Conservation (phyloP, 257 asterid species). For the Parsonsia alboflavescens region DNA sequence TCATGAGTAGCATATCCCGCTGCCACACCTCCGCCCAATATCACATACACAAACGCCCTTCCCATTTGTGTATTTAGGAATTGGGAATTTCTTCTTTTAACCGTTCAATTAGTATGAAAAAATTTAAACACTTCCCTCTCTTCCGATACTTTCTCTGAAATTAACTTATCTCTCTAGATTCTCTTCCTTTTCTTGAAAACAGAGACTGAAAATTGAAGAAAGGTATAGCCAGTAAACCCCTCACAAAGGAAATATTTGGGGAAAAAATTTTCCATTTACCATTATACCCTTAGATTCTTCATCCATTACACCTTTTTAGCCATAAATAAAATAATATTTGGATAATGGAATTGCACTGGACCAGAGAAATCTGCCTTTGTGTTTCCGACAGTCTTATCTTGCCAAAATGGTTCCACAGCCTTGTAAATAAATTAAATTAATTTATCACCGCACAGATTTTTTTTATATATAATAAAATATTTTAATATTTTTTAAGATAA, state of each 20-base stretch:
- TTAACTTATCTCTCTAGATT: slow-evolving; percentile 3
- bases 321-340: not conserved
- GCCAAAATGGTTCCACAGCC: too few relatives aligned
- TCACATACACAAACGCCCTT: slow-evolving; percentile 87
- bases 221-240: not conserved
- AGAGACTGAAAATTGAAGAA: not conserved
- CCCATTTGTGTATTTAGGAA: slow-evolving; percentile 45
- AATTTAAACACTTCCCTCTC: not conserved
- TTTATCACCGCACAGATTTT: too few relatives aligned
- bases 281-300: not conserved
- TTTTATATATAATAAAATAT: too few relatives aligned
- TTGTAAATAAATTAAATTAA: too few relatives aligned
- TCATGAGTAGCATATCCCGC: slow-evolving; percentile 95
- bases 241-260: not conserved
- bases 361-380: too few relatives aligned
- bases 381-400: too few relatives aligned
- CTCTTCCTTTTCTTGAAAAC: not conserved
- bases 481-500: too few relatives aligned
- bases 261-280: not conserved
- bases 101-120: not conserved
- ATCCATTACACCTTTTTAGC: not conserved
- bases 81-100: not conserved
- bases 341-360: not conserved
- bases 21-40: slow-evolving; percentile 91
- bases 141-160: not conserved